Percentiles rank a stretch among this genome's conserved stretches.
phyloP scores from a whole-genome alignment of 176 grass and related monocot species.

The Oryza meyeriana region DNA sequence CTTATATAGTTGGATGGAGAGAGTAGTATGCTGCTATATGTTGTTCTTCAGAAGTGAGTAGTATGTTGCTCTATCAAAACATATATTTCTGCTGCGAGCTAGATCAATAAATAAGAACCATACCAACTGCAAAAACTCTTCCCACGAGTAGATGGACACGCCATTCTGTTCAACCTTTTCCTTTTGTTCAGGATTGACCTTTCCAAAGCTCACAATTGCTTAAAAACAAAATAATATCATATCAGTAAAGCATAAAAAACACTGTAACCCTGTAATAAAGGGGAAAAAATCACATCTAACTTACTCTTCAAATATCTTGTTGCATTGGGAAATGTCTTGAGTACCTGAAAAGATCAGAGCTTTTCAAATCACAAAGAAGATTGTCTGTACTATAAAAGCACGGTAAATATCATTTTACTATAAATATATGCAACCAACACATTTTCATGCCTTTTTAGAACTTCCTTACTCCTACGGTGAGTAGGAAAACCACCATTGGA shows the following conservation, averaged over 20 bases:
- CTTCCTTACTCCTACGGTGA: neutral
- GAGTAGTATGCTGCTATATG: neutral
- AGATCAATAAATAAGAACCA: neutral
- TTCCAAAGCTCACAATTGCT: constrained; percentile 94
- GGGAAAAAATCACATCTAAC: constrained; percentile 18
- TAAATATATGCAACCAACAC: constrained; percentile 13
- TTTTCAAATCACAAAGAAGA: neutral
- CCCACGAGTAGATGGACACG: constrained; percentile 77
- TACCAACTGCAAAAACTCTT: constrained; percentile 85
- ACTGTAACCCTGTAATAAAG: constrained; percentile 6
- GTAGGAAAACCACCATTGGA: neutral
- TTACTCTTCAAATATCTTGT: constrained; percentile 71
- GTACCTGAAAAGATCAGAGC: constrained; percentile 56
- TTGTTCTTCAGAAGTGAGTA: neutral
- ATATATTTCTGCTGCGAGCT: neutral
- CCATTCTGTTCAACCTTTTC: constrained; percentile 72
- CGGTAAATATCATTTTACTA: neutral
- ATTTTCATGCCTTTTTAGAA: neutral
- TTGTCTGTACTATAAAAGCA: neutral
- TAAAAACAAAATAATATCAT: constrained; percentile 27
- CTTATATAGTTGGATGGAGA: too few relatives aligned
- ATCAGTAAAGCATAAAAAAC: constrained; percentile 24
- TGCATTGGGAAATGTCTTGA: constrained; percentile 70
- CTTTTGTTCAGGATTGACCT: constrained; percentile 61
- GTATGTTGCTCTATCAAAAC: neutral